A percentile compares a stretch with the other conserved stretches of the same genome.
Evolutionary conservation across 2,329 filamentous ascomycete species (phyloP).

Genomic region (Aspergillus oerlinghausenensis): DNA sequence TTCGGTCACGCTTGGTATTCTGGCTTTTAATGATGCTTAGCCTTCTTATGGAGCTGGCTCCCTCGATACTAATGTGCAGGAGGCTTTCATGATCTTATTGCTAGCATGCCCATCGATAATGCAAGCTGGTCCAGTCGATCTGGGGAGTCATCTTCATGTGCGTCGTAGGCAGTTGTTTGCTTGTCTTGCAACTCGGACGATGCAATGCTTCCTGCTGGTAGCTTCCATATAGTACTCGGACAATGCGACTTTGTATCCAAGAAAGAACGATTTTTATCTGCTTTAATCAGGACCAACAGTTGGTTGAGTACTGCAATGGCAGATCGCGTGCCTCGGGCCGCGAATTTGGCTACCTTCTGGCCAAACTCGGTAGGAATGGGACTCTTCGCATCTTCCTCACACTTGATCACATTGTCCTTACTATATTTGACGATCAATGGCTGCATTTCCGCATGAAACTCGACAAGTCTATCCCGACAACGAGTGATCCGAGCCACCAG

Average conservation of each 20-base stretch:
- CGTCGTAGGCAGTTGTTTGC: not conserved
- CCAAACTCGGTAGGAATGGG: constrained; percentile 1
- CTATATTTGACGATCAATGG: not conserved
- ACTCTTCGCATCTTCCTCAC: constrained; percentile 2
- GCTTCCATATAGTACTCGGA: not conserved
- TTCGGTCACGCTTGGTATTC: not conserved
- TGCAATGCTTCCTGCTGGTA: not conserved
- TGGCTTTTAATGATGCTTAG: not conserved
- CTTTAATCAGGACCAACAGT: constrained; percentile 11
- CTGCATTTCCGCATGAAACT: constrained; percentile 7
- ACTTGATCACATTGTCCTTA: not conserved
- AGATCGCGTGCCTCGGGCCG: constrained; percentile 10
- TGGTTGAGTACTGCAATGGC: constrained; percentile 15
- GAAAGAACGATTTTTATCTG: constrained; percentile 3
- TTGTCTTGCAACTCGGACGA: not conserved
- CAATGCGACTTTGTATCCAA: not conserved
- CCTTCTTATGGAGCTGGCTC: not conserved
- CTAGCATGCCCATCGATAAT: constrained; percentile 12
- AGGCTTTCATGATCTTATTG: constrained; percentile 3
- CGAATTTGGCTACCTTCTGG: constrained; percentile 1
- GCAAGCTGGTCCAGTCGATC: constrained; percentile 12
- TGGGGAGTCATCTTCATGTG: not conserved
- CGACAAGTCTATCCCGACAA: constrained; percentile 7
- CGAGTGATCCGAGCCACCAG: constrained; percentile 8
- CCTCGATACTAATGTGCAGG: not conserved